Percentiles rank a stretch among this genome's conserved stretches.
These are phyloP conservation scores for Crithidia bombi DNA, from an alignment of 208 protist genomes.

Conservation along the genomic window DNA sequence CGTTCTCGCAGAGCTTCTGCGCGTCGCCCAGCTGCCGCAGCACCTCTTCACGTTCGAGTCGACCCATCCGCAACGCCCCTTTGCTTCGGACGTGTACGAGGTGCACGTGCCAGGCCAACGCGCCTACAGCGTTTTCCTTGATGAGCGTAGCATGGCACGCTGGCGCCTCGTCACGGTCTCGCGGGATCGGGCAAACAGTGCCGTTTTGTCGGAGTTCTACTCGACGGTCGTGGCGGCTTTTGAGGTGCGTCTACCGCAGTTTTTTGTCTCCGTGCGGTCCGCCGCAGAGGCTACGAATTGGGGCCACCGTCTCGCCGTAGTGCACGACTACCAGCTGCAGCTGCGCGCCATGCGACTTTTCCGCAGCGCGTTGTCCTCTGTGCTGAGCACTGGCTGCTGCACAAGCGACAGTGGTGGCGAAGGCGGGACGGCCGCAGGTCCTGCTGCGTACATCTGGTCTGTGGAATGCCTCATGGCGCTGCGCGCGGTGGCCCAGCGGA, in stretches of 20 bases:
- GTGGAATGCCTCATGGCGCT: constrained; percentile 61
- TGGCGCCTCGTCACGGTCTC: constrained; percentile 71
- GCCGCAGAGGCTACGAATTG: constrained; percentile 66
- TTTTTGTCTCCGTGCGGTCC: constrained; percentile 73
- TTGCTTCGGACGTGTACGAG: constrained; percentile 56
- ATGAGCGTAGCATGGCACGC: constrained; percentile 57
- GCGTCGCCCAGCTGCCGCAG: constrained; percentile 52
- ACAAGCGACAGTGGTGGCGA: neutral
- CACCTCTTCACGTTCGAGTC: constrained; percentile 75
- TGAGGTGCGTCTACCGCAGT: constrained; percentile 49
- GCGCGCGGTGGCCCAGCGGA: constrained; percentile 41
- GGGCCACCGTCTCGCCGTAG: constrained; percentile 82
- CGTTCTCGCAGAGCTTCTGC: constrained; percentile 43
- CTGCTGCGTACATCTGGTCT: constrained; percentile 35
- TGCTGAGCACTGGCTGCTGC: constrained; percentile 27
- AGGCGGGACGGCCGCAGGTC: too few relatives aligned
- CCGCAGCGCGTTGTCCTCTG: constrained; percentile 46
- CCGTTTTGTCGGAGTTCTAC: constrained; percentile 55
- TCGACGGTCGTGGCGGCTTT: constrained; percentile 60
- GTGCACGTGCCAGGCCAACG: constrained; percentile 52
- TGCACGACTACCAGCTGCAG: constrained; percentile 69
- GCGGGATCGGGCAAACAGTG: constrained; percentile 50
- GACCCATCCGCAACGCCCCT: constrained; percentile 66
- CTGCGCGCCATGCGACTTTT: constrained; percentile 69
- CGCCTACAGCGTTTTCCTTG: constrained; percentile 77